Conservation (phyloP, 306 rosid genomes). For the Trichosanthes cucumerina region DNA sequence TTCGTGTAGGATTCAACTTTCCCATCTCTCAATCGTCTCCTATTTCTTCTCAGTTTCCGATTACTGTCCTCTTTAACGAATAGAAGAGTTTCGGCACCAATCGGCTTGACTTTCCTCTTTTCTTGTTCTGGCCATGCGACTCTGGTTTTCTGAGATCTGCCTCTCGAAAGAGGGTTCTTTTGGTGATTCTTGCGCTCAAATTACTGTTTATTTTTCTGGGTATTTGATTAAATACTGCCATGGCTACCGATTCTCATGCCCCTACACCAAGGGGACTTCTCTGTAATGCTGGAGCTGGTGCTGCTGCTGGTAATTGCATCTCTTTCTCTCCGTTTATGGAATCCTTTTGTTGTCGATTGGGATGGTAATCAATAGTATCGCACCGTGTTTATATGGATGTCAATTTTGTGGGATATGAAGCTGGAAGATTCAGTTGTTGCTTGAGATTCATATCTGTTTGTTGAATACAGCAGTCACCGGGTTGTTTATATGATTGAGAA, state of each 20-base stretch:
- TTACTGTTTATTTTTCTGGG: slow-evolving; percentile 10
- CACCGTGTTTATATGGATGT: not conserved
- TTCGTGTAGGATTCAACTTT: slow-evolving; percentile 5
- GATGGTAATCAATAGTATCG: not conserved
- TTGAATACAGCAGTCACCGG: not conserved
- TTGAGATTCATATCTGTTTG: not conserved
- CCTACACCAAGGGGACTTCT: slow-evolving; percentile 44
- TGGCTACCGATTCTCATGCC: slow-evolving; percentile 31
- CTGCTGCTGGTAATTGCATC: slow-evolving; percentile 47
- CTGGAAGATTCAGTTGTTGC: not conserved
- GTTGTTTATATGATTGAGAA: not conserved
- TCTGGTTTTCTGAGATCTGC: slow-evolving; percentile 42
- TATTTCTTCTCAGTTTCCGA: not conserved
- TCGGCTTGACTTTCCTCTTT: slow-evolving; percentile 3
- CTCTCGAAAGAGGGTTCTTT: slow-evolving; percentile 54
- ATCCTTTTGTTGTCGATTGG: not conserved
- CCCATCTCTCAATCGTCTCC: not conserved
- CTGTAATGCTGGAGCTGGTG: slow-evolving; percentile 64
- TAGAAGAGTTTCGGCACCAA: not conserved
- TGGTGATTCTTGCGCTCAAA: slow-evolving; percentile 12
- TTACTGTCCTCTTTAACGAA: not conserved
- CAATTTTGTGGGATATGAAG: not conserved
- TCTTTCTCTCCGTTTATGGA: not conserved
- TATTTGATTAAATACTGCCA: slow-evolving; percentile 9
- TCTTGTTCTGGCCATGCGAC: slow-evolving; percentile 66